These are phyloP conservation scores for Lumnitzera racemosa DNA, from an alignment of 345 rosid species.

Conservation along the genomic window DNA sequence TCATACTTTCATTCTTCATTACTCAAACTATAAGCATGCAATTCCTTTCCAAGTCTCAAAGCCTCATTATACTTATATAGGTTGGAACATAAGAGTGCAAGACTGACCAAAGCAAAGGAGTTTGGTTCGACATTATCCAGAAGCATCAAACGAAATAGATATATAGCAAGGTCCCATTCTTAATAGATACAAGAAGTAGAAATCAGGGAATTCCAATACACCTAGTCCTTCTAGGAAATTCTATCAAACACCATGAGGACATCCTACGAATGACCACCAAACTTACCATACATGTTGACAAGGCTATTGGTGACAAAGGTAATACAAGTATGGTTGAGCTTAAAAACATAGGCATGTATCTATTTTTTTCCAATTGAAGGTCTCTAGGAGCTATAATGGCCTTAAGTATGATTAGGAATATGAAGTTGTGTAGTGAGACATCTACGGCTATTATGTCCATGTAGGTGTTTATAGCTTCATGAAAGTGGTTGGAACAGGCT, in stretches of 20 bases:
- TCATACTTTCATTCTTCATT: slow-evolving; percentile 20
- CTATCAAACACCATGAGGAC: slow-evolving; percentile 65
- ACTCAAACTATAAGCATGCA: slow-evolving; percentile 62
- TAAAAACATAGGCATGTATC: slow-evolving; percentile 70
- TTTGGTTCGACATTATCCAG: slow-evolving; percentile 51
- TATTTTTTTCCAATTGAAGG: slow-evolving; percentile 47
- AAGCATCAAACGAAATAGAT: slow-evolving; percentile 56
- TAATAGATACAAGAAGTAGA: slow-evolving; percentile 50
- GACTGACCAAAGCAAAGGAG: slow-evolving; percentile 78
- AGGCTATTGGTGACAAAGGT: slow-evolving; percentile 68
- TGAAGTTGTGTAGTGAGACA: slow-evolving; percentile 51
- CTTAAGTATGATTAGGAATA: slow-evolving; percentile 69
- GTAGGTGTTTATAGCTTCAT: slow-evolving; percentile 58
- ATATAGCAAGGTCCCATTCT: slow-evolving; percentile 64
- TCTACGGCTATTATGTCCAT: slow-evolving; percentile 42
- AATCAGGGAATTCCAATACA: slow-evolving; percentile 84
- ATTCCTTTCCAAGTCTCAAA: slow-evolving; percentile 60
- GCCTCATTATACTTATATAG: slow-evolving; percentile 25
- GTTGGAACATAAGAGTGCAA: slow-evolving; percentile 68
- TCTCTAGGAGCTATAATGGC: slow-evolving; percentile 50
- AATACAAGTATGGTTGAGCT: slow-evolving; percentile 48
- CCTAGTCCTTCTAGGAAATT: slow-evolving; percentile 66
- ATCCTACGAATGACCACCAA: slow-evolving; percentile 37
- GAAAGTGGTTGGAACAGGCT: slow-evolving; percentile 48
- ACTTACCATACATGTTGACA: slow-evolving; percentile 60